A percentile compares a stretch with the other conserved stretches of the same genome.
These are phyloP conservation scores for Backusella parvicylindrica DNA, from an alignment of 192 early-diverging fungal species.

Conservation along the genomic window DNA sequence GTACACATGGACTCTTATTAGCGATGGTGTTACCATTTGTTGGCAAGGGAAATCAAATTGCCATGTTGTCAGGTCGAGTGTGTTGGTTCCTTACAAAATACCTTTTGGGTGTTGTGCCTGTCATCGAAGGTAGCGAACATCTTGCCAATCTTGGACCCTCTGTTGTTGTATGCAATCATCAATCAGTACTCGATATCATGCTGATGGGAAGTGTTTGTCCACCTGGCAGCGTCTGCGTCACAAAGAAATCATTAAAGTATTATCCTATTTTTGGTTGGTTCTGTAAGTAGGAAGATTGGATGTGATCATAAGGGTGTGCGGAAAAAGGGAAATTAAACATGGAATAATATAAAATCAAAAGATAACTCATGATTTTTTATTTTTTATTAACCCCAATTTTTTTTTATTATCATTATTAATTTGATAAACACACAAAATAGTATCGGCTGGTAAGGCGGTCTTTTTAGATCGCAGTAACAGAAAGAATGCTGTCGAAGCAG, in stretches of 20 bases:
- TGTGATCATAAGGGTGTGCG: not conserved
- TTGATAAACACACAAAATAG: slow-evolving; percentile 23
- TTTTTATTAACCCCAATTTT: not conserved
- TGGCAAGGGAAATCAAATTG: slow-evolving; percentile 52
- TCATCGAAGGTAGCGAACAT: slow-evolving; percentile 58
- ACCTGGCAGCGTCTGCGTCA: slow-evolving; percentile 59
- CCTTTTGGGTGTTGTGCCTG: slow-evolving; percentile 56
- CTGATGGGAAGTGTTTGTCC: slow-evolving; percentile 65
- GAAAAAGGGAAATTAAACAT: not conserved
- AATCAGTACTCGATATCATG: slow-evolving; percentile 74
- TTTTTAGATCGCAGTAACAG: slow-evolving; percentile 87
- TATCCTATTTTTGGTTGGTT: slow-evolving; percentile 75
- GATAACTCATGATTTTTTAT: slow-evolving; percentile 5
- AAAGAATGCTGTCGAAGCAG: slow-evolving; percentile 69
- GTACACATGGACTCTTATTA: slow-evolving; percentile 43
- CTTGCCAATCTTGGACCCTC: slow-evolving; percentile 49
- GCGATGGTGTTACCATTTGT: slow-evolving; percentile 52
- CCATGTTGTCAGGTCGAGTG: slow-evolving; percentile 53
- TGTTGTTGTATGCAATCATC: slow-evolving; percentile 84
- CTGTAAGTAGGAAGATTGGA: slow-evolving; percentile 44
- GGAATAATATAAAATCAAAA: not conserved
- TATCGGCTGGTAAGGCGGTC: slow-evolving; percentile 72
- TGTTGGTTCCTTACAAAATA: slow-evolving; percentile 46
- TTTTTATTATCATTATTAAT: no score
- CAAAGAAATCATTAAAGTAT: slow-evolving; percentile 67